Base-by-base conservation (phyloP, 2,329 filamentous ascomycete genomes). In the Furcasterigmium furcatum region DNA sequence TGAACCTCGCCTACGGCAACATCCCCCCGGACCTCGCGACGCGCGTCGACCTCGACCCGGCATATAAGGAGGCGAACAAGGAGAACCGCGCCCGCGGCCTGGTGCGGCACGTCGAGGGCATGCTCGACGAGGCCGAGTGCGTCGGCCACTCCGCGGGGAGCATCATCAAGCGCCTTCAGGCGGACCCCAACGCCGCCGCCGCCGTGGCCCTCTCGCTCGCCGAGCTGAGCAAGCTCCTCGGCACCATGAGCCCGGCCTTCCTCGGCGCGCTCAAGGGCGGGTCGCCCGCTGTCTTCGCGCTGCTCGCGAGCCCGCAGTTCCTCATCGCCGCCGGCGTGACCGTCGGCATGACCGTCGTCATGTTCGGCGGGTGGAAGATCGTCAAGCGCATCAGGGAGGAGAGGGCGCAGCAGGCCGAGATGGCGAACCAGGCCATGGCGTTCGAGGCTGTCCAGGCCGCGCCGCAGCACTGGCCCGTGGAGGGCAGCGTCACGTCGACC, bases 301-400 rank as follows among this genome's bases (percentile, higher is more conserved):
- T 99, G 19, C 79, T 99, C 4, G 29, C 40, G 13, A 42, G 30
- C 19, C 94, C 94, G 1, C 90, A 99, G 60, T 99, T 99, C 62
- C 80, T 96, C 52, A 96, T 99, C 57, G 91, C 91, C 4, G 90
- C 88, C 1, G 88, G 91, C 36, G 83, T 96, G 13, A 89, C 88
- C 1, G 84, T 96, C 1, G 94, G 94, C 13, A 85, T 96, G n/a
- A 97, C 94, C 0, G 84, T 97, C 9, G 89, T 99, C 57, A 91
- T 94, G 63, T 89, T 99, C 49, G 94, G 94, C 44, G 92, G 94
- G 5, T 97, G 90, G 79, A 97, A 96, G 70, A 96, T 99, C 63
- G 84, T 99, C 68, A 95, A 96, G 75, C 85, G 84, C 56, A 88
- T 97, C 54, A 66, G 68, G 48, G 75, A 77, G 44, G 61, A 60